Base-by-base conservation (phyloP, 2,329 filamentous ascomycete species). In the Malbranchea zuffiana region DNA sequence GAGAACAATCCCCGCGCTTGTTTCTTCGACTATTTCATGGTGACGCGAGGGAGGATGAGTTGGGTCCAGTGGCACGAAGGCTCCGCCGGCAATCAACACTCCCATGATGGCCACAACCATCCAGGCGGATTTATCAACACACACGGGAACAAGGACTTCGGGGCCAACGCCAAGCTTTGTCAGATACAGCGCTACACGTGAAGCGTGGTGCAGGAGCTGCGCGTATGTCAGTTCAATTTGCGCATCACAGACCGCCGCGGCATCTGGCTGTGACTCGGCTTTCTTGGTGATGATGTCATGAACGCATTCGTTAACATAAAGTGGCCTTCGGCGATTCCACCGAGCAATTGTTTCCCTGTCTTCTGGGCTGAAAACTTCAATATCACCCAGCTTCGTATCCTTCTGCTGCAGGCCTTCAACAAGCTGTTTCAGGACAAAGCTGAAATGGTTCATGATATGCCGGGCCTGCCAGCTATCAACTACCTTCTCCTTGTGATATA, bases 11-110 rank as follows among this genome's bases (percentile, higher is more conserved):
- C 40, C 32, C 6, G 38, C 41, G 15, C 31, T 30, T 18, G 35
- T 37, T 13, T 43, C 44, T 12, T 37, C 18, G 5, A 40, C 29
- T 35, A 45, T 44, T 19, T 45, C 41, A 7, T 32, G 13, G 17
- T 45, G 43, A 10, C 43, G 37, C 8, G 43, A 40, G 24, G 23
- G n/a, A 6, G 43, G 43, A 23, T 44, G 43, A 8, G 70, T 74
- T 1, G 82, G 80, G 1, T 83, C 67, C 3, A 93, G 65, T 0
- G 85, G 83, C 15, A 93, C 60, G 50, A 90, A 90, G 6, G 77
- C 83, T 49, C 76, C 78, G 4, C 84, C 83, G 3, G 75, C 65
- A 51, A 92, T 92, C 18, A 84, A 56, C 15, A 79, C 70, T 1
- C 74, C 85, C 19, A 93, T 65, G 19, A 93, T 75, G 56, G 1